Evolutionary conservation across 192 early-diverging fungal species (phyloP), one percentile per base, ranked within the genome.

Genomic region (Coemansia furcata): DNA sequence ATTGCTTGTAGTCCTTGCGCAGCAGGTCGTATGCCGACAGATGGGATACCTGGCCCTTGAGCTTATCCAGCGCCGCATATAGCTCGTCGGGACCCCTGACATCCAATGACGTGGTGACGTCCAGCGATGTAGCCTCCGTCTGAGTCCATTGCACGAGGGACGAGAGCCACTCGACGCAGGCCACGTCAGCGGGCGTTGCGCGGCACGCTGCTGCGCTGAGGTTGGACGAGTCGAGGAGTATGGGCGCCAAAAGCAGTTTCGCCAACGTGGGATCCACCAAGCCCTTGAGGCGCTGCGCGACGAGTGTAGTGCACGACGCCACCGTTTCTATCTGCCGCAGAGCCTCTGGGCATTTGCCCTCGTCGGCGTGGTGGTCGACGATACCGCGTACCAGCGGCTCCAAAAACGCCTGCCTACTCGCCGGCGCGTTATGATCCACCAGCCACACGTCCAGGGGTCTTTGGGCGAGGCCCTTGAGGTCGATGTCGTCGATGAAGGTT

Each of bases 1-100:
- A 84, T 29, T 77, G 78, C 66, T 84, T 84, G 54, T 84, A 84
- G 67, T 84, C 83, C 61, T 84, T 84, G 57, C 83, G 77, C 61
- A 84, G 21, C 14, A 84, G 62, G 19, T 80, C 83, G 7, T 32
- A 19, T 1, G 78, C 36, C 11, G 78, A 65, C 1, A 80, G 47
- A 21, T 80, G 78, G 21, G 69, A 67, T 6, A 80, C 72, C 38
- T 60, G 40, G 43, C 75, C 75, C 35, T 76, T 80, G 36, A 77
- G 75, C 63, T 64, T 67, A 33, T 70, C 71, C 42, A 76, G 65
- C n/a, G 64, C 54, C n/a, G 14, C 35, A 44, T 73, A 81, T 12
- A 81, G 65, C 35, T 69, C 74, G 11, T 30, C 29, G 19, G 71
- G 33, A 14, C 65, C 62, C 8, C 12, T 17, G 1, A 68, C 80